phyloP scores from a whole-genome alignment of 345 rosid genomes.

The Tarenaya hassleriana region DNA sequence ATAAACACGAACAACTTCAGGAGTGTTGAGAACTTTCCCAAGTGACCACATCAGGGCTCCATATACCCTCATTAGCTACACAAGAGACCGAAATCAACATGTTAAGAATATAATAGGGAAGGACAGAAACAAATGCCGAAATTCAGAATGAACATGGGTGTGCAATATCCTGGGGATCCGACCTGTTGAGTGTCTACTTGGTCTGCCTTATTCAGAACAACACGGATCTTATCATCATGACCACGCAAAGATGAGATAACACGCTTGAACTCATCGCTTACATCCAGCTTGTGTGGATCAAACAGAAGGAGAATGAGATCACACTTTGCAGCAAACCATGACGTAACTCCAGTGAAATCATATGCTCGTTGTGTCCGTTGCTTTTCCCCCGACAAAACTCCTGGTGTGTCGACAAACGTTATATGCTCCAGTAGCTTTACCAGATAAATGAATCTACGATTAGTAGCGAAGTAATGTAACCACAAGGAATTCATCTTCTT shows the following conservation, averaged over 20 bases:
- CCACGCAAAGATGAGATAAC: conserved; percentile 90
- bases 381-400: conserved; percentile 93
- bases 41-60: conserved; percentile 99
- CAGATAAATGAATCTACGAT: conserved; percentile 15
- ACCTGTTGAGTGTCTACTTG: conserved; percentile 95
- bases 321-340: conserved; percentile 98
- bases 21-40: conserved; percentile 91
- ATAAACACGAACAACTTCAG: conserved; percentile 91
- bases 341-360: conserved; percentile 87
- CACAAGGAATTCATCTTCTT: neutral
- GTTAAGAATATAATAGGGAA: conserved; percentile 7
- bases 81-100: conserved; percentile 6
- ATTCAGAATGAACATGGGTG: conserved; percentile 3
- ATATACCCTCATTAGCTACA: conserved; percentile 95
- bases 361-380: conserved; percentile 84
- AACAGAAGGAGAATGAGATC: conserved; percentile 93
- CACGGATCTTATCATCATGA: conserved; percentile 93
- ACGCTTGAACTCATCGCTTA: conserved; percentile 96
- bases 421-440: conserved; percentile 83
- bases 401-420: conserved; percentile 91
- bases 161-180: conserved; percentile 10
- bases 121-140: neutral
- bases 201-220: conserved; percentile 93
- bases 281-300: conserved; percentile 94
- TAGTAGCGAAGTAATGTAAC: conserved; percentile 15